phyloP scores from a whole-genome alignment of 1,284 basidiomycete species.

The Cryptococcus depauperatus region DNA sequence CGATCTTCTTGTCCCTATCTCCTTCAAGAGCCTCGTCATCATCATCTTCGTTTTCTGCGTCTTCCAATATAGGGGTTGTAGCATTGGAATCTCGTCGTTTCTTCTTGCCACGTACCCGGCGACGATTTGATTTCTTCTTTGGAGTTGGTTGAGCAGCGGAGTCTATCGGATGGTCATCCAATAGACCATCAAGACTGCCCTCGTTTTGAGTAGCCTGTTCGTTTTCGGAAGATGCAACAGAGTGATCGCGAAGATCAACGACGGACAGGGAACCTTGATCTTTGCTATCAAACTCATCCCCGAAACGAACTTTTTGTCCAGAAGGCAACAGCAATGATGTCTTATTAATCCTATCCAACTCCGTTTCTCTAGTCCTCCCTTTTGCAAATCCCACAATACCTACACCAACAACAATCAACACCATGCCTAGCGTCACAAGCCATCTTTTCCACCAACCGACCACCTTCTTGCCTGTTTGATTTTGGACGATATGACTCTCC shows the following conservation, averaged over 20 bases:
- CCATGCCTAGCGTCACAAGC: neutral
- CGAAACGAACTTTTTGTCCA: too few species aligned
- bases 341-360: neutral
- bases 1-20: constrained; percentile 6
- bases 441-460: neutral
- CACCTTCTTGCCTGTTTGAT: neutral
- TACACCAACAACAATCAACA: neutral
- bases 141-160: constrained; percentile 5
- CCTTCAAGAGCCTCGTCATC: constrained; percentile 36
- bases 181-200: too few species aligned
- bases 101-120: constrained; percentile 35
- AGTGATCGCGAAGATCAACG: neutral
- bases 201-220: too few species aligned
- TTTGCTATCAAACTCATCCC: too few species aligned
- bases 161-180: too few species aligned
- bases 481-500: neutral
- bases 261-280: constrained; percentile 2
- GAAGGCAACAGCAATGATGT: neutral
- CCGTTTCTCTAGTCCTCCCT: too few species aligned
- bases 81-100: constrained; percentile 21
- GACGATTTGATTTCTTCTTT: constrained; percentile 31
- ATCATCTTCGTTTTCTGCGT: constrained; percentile 51
- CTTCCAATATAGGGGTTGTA: constrained; percentile 22
- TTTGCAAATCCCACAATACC: neutral
- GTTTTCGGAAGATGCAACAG: neutral